Evolutionary conservation across 2,329 filamentous ascomycete species (phyloP).

Genomic region (Emydomyces testavorans): DNA sequence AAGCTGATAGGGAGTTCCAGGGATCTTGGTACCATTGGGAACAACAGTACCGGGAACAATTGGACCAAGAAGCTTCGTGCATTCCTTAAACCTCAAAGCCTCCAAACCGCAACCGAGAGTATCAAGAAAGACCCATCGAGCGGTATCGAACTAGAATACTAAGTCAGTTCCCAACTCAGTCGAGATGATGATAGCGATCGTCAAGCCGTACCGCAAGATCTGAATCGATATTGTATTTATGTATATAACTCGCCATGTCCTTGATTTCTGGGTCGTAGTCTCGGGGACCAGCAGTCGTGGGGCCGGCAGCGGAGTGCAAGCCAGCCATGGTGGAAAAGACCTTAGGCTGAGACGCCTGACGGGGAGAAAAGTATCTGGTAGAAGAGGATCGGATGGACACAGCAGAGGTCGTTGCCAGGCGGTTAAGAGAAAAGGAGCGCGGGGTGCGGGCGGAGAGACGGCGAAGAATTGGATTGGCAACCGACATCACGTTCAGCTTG

Average conservation of each 20-base stretch:
- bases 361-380: conserved; percentile 25
- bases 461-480: conserved; percentile 32
- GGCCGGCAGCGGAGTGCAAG: conserved; percentile 28
- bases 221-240: conserved; percentile 81
- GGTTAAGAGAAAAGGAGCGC: conserved; percentile 32
- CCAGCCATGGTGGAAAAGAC: conserved; percentile 36
- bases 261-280: conserved; percentile 85
- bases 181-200: not conserved
- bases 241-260: conserved; percentile 90
- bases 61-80: conserved; percentile 85
- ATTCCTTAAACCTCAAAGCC: conserved; percentile 89
- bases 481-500: conserved; percentile 26
- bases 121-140: conserved; percentile 91
- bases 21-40: conserved; percentile 82
- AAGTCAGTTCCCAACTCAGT: not conserved
- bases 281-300: conserved; percentile 30
- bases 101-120: conserved; percentile 94
- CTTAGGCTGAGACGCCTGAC: conserved; percentile 17
- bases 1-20: conserved; percentile 84
- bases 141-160: conserved; percentile 69
- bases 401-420: conserved; percentile 37
- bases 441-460: conserved; percentile 33
- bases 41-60: conserved; percentile 82
- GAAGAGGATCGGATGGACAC: conserved; percentile 24
- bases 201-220: conserved; percentile 68